Evolutionary conservation across 2,329 filamentous ascomycete genomes (phyloP).

Genomic region (Pseudogymnoascus sp.): DNA sequence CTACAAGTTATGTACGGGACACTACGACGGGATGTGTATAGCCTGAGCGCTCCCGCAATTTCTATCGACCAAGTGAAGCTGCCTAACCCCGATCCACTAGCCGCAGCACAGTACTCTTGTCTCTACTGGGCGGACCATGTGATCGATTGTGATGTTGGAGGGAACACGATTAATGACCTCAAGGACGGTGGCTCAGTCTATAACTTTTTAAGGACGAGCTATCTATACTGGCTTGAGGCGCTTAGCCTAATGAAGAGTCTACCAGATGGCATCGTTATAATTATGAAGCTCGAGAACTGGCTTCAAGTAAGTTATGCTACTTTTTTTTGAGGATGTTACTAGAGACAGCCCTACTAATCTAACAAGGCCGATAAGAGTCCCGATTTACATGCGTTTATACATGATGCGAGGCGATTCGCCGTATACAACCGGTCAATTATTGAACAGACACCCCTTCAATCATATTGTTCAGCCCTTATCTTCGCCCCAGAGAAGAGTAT

Average conservation of each 20-base stretch:
- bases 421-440: constrained; percentile 22
- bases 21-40: constrained; percentile 32
- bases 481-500: constrained; percentile 29
- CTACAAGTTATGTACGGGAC: constrained; percentile 26
- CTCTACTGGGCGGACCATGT: constrained; percentile 31
- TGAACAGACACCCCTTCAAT: constrained; percentile 27
- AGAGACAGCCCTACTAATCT: too few relatives aligned
- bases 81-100: constrained; percentile 25
- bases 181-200: constrained; percentile 16
- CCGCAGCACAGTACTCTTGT: constrained; percentile 25
- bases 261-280: too few relatives aligned
- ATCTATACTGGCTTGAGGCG: constrained; percentile 32
- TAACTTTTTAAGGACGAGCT: constrained; percentile 20
- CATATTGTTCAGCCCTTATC: constrained; percentile 28
- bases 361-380: constrained; percentile 12
- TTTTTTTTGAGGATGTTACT: too few relatives aligned
- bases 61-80: constrained; percentile 20
- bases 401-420: constrained; percentile 20
- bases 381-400: constrained; percentile 14
- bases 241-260: too few relatives aligned
- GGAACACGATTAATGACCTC: constrained; percentile 11
- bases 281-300: too few relatives aligned
- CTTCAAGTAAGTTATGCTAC: constrained; percentile 11
- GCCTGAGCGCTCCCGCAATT: constrained; percentile 21
- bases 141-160: not conserved